These are phyloP conservation scores for Cryptosporidium tyzzeri DNA, from an alignment of 169 alveolate species.

Conservation along the genomic window DNA sequence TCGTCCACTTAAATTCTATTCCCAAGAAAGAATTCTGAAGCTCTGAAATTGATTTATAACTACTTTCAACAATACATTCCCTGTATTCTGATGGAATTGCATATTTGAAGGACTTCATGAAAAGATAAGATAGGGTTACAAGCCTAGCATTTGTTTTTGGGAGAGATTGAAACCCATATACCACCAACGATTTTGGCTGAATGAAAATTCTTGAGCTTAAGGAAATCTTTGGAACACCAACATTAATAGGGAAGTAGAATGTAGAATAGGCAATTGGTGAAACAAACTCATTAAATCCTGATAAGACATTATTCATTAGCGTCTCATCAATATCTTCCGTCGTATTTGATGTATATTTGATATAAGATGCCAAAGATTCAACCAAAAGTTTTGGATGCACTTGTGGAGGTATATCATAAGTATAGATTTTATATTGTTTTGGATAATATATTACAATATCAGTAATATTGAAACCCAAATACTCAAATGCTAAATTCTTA, in stretches of 20 bases:
- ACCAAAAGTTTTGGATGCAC: conserved; percentile 24
- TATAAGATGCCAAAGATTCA: conserved; percentile 45
- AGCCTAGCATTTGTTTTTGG: conserved; percentile 33
- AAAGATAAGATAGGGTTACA: conserved; percentile 36
- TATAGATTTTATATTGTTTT: conserved; percentile 26
- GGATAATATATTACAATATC: conserved; percentile 34
- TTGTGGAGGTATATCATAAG: conserved; percentile 48
- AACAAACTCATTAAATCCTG: conserved; percentile 25
- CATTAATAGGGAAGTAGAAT: conserved; percentile 40
- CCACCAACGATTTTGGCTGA: conserved; percentile 35
- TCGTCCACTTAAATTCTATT: conserved; percentile 4
- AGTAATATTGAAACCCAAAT: conserved; percentile 27
- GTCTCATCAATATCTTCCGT: conserved; percentile 45
- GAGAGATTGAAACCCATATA: conserved; percentile 45
- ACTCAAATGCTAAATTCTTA: neutral
- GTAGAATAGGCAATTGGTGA: conserved; percentile 58
- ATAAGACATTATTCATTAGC: conserved; percentile 25
- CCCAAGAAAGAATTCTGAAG: conserved; percentile 14
- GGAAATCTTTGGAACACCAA: conserved; percentile 18
- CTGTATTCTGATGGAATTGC: conserved; percentile 4
- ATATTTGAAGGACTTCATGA: conserved; percentile 26
- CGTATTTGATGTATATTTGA: conserved; percentile 34
- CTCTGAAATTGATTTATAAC: conserved; percentile 25
- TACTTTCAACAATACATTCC: conserved; percentile 6
- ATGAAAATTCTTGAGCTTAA: conserved; percentile 8